Conservation (phyloP, 768 basidiomycete species). For the Naganishia friedmannii region DNA sequence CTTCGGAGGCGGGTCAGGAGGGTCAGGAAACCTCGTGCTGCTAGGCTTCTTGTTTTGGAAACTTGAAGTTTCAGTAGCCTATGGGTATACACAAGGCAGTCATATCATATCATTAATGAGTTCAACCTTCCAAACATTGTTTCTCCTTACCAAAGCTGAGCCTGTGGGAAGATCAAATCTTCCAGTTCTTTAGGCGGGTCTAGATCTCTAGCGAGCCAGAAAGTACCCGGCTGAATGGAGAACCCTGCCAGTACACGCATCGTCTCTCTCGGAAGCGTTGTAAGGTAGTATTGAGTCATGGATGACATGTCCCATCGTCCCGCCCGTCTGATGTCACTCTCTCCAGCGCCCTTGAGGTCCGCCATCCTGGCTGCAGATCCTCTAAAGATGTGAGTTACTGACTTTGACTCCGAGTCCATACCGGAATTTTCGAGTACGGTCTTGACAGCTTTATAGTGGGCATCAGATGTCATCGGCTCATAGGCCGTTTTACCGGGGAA, state of each 20-base stretch:
- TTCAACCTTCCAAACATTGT: not conserved
- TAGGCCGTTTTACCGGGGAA: not conserved
- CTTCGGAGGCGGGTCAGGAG: not conserved
- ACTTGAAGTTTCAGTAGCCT: not conserved
- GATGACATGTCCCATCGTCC: slow-evolving; percentile 3
- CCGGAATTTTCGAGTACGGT: not conserved
- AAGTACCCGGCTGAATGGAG: not conserved
- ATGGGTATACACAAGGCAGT: not conserved
- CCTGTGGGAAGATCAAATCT: too few species aligned
- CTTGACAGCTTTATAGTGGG: not conserved
- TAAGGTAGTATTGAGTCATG: slow-evolving; percentile 8
- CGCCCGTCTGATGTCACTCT: slow-evolving; percentile 3
- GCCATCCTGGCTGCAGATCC: not conserved
- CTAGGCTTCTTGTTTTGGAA: not conserved
- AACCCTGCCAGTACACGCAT: slow-evolving; percentile 9
- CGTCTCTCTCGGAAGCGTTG: not conserved
- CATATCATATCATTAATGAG: too few species aligned
- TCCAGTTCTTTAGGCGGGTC: slow-evolving; percentile 13
- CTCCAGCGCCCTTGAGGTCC: slow-evolving; percentile 4
- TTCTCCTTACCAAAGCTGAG: not conserved
- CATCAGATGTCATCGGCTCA: not conserved
- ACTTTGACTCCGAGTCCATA: not conserved
- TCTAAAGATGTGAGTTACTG: slow-evolving; percentile 8
- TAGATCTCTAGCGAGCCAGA: not conserved
- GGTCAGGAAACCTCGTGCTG: slow-evolving; percentile 1